Conservation (phyloP, 2,329 filamentous ascomycete species). For the Ascochyta koolunga region DNA sequence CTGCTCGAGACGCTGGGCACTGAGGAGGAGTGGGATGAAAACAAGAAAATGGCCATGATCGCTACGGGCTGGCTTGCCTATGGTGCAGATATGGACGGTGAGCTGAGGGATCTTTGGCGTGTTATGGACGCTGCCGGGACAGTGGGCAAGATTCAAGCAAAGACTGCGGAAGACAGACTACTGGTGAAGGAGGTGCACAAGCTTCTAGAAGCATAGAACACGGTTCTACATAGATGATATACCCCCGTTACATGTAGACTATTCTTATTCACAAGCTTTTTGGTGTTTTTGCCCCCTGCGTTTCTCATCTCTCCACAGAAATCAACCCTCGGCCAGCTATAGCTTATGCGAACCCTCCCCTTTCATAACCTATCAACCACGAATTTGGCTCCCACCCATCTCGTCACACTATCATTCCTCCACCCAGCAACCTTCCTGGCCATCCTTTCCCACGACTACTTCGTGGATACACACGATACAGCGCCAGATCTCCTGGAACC, state of each 20-base stretch:
- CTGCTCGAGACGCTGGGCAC: constrained; percentile 72
- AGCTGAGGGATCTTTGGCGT: constrained; percentile 78
- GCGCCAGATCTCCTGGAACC: too few species aligned
- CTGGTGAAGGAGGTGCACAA: constrained; percentile 44
- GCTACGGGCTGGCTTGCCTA: constrained; percentile 80
- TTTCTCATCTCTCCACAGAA: too few species aligned
- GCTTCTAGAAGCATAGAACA: constrained; percentile 32
- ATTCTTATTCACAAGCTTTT: neutral
- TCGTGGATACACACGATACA: too few species aligned
- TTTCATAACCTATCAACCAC: too few species aligned
- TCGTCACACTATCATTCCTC: too few species aligned
- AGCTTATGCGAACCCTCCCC: too few species aligned
- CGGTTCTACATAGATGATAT: constrained; percentile 2
- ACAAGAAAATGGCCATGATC: constrained; percentile 76
- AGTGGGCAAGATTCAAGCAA: constrained; percentile 51
- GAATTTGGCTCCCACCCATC: too few species aligned
- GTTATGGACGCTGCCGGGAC: constrained; percentile 76
- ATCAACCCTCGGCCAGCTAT: too few species aligned
- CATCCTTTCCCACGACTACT: too few species aligned
- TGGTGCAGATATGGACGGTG: constrained; percentile 70
- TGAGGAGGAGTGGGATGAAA: constrained; percentile 64
- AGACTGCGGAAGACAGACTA: constrained; percentile 38
- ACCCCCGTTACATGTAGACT: constrained; percentile 10
- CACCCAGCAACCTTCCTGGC: too few species aligned
- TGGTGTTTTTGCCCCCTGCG: too few species aligned